A percentile compares a stretch with the other conserved stretches of the same genome.
These are phyloP conservation scores for Hawksworthiomyces lignivorus DNA, from an alignment of 2,329 filamentous ascomycete species.

Conservation along the genomic window DNA sequence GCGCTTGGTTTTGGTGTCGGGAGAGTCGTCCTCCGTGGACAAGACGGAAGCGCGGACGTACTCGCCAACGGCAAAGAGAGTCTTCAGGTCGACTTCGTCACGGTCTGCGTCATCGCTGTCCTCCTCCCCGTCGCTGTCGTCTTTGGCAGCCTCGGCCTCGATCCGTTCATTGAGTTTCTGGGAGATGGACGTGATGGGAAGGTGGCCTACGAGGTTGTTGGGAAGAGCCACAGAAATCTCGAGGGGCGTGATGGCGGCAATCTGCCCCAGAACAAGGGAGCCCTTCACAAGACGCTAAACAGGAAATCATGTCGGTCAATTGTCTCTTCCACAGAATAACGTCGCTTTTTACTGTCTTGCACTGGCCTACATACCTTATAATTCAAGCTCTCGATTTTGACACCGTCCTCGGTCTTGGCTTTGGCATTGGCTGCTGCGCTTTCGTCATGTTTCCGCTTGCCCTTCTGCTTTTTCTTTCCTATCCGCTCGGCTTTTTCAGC, in stretches of 20 bases:
- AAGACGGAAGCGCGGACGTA: constrained; percentile 79
- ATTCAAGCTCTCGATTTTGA: constrained; percentile 79
- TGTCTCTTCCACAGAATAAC: too few relatives aligned
- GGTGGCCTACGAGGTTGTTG: constrained; percentile 86
- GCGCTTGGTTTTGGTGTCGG: constrained; percentile 58
- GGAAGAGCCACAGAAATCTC: constrained; percentile 77
- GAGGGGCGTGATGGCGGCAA: constrained; percentile 71
- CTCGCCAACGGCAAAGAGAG: constrained; percentile 75
- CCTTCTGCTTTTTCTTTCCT: constrained; percentile 48
- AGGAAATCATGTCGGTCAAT: too few relatives aligned
- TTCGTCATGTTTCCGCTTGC: constrained; percentile 38
- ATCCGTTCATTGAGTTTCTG: constrained; percentile 68
- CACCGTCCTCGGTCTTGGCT: constrained; percentile 41
- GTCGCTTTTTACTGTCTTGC: too few relatives aligned
- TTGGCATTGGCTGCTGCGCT: constrained; percentile 41
- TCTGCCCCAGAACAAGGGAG: constrained; percentile 78
- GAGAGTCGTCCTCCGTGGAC: constrained; percentile 62
- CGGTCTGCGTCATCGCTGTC: constrained; percentile 19
- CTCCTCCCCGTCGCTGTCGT: constrained; percentile 29
- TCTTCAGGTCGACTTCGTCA: constrained; percentile 61
- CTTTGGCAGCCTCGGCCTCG: constrained; percentile 41
- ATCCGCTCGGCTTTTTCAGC: constrained; percentile 34
- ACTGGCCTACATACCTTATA: constrained; percentile 79
- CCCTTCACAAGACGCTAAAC: constrained; percentile 71
- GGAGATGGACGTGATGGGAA: constrained; percentile 88